Conservation (phyloP, 169 alveolate genomes). For the Plasmodium sp. region DNA sequence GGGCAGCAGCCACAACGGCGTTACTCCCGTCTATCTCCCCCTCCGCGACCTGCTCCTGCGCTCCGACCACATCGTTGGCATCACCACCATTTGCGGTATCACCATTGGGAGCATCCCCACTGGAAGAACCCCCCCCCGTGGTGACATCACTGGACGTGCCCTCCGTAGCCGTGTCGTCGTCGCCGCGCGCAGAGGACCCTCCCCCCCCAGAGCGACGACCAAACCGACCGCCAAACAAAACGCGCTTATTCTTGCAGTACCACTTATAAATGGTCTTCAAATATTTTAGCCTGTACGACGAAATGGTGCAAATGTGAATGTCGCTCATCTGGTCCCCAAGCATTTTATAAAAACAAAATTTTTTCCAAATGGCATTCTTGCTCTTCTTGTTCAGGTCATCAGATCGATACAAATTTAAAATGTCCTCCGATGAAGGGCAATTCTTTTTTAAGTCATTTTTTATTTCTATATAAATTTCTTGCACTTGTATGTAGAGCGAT, state of each 20-base stretch:
- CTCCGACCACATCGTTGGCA: neutral
- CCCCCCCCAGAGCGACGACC: neutral
- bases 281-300: conserved; percentile 28
- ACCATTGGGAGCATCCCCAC: neutral
- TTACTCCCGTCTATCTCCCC: neutral
- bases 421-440: conserved; percentile 35
- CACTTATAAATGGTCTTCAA: conserved; percentile 38
- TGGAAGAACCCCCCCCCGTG: neutral
- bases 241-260: conserved; percentile 30
- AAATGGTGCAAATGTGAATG: conserved; percentile 47
- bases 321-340: conserved; percentile 35
- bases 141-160: neutral
- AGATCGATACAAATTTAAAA: conserved; percentile 25
- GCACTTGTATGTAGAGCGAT: conserved; percentile 54
- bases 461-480: conserved; percentile 43
- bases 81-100: neutral
- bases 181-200: neutral
- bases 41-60: neutral
- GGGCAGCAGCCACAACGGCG: neutral
- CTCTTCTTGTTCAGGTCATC: conserved; percentile 7
- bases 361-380: conserved; percentile 19
- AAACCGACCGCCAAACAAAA: neutral
- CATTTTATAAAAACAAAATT: conserved; percentile 43
- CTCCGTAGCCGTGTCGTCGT: neutral
- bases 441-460: conserved; percentile 49